These are phyloP conservation scores for Eucalyptus tenuipes DNA, from an alignment of 345 rosid species.

Conservation along the genomic window DNA sequence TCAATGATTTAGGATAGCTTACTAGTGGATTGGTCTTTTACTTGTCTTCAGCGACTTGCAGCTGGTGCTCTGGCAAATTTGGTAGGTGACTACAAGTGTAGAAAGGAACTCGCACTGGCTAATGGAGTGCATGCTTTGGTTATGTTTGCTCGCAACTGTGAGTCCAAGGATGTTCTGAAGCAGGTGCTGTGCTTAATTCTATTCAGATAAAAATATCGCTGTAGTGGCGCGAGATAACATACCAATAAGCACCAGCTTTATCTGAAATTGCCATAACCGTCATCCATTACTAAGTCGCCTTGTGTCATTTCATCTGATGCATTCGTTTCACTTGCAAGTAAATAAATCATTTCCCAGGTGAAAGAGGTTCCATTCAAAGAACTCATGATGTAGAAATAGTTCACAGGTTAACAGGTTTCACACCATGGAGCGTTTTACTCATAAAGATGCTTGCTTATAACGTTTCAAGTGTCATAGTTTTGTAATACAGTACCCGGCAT, in stretches of 20 bases:
- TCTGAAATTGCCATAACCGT: neutral
- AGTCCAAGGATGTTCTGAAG: slow-evolving; percentile 66
- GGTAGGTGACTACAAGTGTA: slow-evolving; percentile 75
- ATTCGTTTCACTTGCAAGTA: neutral
- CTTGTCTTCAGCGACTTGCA: slow-evolving; percentile 46
- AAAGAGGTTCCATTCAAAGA: neutral
- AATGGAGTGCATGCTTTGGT: slow-evolving; percentile 75
- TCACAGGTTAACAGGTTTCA: neutral
- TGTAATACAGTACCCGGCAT: neutral
- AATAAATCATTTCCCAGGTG: neutral
- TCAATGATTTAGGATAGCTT: neutral
- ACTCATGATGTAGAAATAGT: neutral
- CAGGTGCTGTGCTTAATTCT: slow-evolving; percentile 23
- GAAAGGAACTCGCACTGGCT: slow-evolving; percentile 55
- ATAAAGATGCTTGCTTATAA: neutral
- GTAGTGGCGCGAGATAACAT: neutral
- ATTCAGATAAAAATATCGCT: neutral
- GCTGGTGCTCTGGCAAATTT: slow-evolving; percentile 85
- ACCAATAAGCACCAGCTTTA: neutral
- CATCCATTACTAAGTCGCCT: neutral
- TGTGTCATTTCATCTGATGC: neutral
- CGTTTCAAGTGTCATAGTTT: neutral
- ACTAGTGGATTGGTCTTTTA: neutral
- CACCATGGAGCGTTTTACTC: neutral
- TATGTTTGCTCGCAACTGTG: slow-evolving; percentile 71